Percentiles rank a stretch among this genome's conserved stretches.
These are phyloP conservation scores for Pestalotiopsis sp. DNA, from an alignment of 2,329 filamentous ascomycete species.

Conservation along the genomic window DNA sequence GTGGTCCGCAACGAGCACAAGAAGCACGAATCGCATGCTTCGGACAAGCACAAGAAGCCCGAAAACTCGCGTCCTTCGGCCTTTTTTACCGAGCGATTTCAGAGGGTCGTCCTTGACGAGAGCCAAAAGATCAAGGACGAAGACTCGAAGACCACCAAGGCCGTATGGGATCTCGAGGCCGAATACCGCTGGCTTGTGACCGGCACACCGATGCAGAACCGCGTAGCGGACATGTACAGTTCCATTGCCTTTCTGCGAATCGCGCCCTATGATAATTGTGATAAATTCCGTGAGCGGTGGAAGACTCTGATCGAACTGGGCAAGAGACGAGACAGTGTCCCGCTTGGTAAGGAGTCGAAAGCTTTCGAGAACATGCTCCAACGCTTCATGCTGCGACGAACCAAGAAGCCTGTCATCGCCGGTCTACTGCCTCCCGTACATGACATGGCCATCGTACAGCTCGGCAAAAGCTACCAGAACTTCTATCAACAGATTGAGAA, in stretches of 20 bases:
- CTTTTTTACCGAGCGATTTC: constrained; percentile 68
- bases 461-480: constrained; percentile 64
- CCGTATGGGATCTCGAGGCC: constrained; percentile 59
- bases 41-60: constrained; percentile 45
- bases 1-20: constrained; percentile 70
- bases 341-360: constrained; percentile 62
- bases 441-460: constrained; percentile 63
- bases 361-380: constrained; percentile 75
- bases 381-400: constrained; percentile 80
- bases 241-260: constrained; percentile 78
- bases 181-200: constrained; percentile 74
- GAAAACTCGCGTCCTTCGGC: constrained; percentile 45
- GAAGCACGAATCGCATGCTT: constrained; percentile 56
- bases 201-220: constrained; percentile 90
- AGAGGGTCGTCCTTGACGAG: constrained; percentile 76
- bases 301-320: constrained; percentile 48
- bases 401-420: constrained; percentile 78
- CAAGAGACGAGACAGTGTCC: constrained; percentile 25
- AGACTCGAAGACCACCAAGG: constrained; percentile 62
- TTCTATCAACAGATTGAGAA: constrained; percentile 64
- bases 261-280: constrained; percentile 69
- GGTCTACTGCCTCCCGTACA: constrained; percentile 72
- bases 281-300: constrained; percentile 61
- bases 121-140: constrained; percentile 82
- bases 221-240: constrained; percentile 75